Evolutionary conservation across 1,139 yeast genomes (phyloP).

Genomic region (Ogataea hybrid): DNA sequence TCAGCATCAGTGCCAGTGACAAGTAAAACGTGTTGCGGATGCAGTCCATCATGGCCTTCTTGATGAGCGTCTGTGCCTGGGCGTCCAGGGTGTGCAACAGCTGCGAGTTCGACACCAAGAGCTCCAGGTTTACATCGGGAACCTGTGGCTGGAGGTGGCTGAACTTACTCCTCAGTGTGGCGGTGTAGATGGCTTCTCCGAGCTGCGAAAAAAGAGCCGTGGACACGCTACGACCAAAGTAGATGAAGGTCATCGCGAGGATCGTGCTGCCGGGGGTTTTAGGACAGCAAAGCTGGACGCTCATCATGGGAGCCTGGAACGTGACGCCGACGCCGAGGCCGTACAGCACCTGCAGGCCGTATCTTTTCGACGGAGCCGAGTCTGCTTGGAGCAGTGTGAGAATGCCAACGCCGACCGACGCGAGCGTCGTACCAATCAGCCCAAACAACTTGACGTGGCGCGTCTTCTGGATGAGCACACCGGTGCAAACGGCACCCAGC

Average conservation of each 20-base stretch:
- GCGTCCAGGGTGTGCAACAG: constrained; percentile 3
- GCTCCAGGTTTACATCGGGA: constrained; percentile 3
- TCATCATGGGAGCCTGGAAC: constrained; percentile 50
- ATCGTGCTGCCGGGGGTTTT: constrained; percentile 49
- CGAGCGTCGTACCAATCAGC: constrained; percentile 42
- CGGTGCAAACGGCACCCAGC: constrained; percentile 44
- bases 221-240: constrained; percentile 47
- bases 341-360: constrained; percentile 52
- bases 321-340: constrained; percentile 57
- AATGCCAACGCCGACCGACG: constrained; percentile 54
- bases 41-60: constrained; percentile 33
- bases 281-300: constrained; percentile 58
- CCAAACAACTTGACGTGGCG: constrained; percentile 49
- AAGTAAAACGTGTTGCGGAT: constrained; percentile 43
- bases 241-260: constrained; percentile 46
- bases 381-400: constrained; percentile 40
- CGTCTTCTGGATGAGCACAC: constrained; percentile 45
- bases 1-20: constrained; percentile 36
- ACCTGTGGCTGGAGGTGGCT: not conserved
- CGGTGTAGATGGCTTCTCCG: constrained; percentile 47
- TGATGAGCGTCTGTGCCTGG: not conserved
- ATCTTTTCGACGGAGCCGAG: constrained; percentile 38
- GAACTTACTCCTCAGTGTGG: constrained; percentile 27
- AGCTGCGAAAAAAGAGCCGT: constrained; percentile 48
- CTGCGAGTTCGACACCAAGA: constrained; percentile 10